Conservation (phyloP, 2,329 filamentous ascomycete genomes). For the Trichophyton simii region DNA sequence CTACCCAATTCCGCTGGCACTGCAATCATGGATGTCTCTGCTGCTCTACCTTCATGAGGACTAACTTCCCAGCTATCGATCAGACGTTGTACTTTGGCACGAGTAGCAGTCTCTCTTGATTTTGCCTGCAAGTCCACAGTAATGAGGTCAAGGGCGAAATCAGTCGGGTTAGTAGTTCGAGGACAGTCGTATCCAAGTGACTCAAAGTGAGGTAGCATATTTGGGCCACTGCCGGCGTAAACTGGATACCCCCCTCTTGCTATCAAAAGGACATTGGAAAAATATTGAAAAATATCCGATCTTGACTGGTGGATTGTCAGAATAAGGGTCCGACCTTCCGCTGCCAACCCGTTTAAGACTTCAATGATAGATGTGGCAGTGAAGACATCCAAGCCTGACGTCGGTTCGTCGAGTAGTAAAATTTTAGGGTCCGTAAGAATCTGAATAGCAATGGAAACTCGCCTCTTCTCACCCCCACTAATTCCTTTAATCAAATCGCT, state of each 20-base stretch:
- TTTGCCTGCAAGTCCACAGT: conserved; percentile 61
- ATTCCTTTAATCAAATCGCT: conserved; percentile 64
- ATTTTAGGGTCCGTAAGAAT: conserved; percentile 63
- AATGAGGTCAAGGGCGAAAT: conserved; percentile 65
- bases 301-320: conserved; percentile 69
- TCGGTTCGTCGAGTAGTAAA: conserved; percentile 62
- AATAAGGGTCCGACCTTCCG: conserved; percentile 60
- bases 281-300: conserved; percentile 58
- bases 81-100: conserved; percentile 48
- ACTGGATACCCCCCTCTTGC: conserved; percentile 56
- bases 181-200: conserved; percentile 52
- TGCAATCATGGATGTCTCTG: conserved; percentile 37
- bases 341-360: conserved; percentile 55
- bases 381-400: conserved; percentile 64
- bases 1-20: conserved; percentile 61
- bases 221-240: conserved; percentile 50
- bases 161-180: conserved; percentile 59
- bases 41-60: conserved; percentile 13
- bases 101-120: conserved; percentile 48
- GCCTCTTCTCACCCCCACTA: conserved; percentile 64
- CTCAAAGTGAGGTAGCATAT: conserved; percentile 55
- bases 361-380: conserved; percentile 66
- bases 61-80: conserved; percentile 45
- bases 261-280: conserved; percentile 58
- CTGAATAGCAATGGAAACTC: conserved; percentile 66